Evolutionary conservation across 805 yeast species (phyloP), one percentile per base, ranked within the genome.

Genomic region (Candida insectorum): DNA sequence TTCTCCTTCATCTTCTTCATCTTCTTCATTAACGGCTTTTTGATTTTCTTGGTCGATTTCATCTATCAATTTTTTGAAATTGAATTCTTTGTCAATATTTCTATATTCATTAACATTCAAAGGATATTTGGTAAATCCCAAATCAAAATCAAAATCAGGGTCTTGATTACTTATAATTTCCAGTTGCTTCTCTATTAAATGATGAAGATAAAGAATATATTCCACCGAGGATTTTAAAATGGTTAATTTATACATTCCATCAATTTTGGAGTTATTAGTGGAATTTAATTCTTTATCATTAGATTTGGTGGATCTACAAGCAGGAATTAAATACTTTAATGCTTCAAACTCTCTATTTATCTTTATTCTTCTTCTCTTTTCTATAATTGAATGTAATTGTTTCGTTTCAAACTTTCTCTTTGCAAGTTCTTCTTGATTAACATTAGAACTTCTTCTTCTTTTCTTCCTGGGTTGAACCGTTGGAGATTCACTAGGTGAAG

Each of bases 281-380:
- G 41, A 24, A 3, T 30, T 17, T 13, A 25, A 16, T 21, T 27
- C 34, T 6, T 28, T 18, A 26, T 20, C 15, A 9, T 52, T 35
- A 10, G 59, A 60, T 19, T 73, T 68, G 20, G 70, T 65, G 18
- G 17, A 34, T 31, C 88, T 64, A 52, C 94, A 85, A 9, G 91
- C 88, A 1, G 95, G 95, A 12, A 85, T 79, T 32, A 85, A 57
- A 48, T 71, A 78, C 52, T 85, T 82, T 43, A 85, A 69, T 1
- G 89, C 86, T 52, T 84, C 93, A 51, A 84, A 85, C 56, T 85
- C 93, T 34, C 88, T 65, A 55, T 85, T 85, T 68, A 85, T 82
- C 51, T 83, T 82, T 33, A 81, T 73, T 40, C 95, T 63, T 45
- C 95, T 69, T 47, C 85, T 74, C 49, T 85, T 81, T 55, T 85